Evolutionary conservation across 768 basidiomycete species (phyloP).

Genomic region (Pleurotus sapidus): DNA sequence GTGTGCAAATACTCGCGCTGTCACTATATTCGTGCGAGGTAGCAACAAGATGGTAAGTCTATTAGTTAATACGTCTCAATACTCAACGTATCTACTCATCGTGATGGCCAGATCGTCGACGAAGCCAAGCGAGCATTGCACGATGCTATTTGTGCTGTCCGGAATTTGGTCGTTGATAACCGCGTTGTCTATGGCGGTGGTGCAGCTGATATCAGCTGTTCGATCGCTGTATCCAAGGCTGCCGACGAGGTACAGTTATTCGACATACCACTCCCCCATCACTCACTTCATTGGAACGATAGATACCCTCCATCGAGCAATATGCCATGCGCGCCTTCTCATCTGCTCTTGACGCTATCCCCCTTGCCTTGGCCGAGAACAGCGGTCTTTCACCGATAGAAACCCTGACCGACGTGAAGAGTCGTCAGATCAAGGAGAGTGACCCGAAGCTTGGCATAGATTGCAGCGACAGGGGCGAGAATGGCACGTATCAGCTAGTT

Average conservation of each 20-base stretch:
- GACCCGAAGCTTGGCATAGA: conserved; percentile 91
- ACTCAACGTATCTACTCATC: neutral
- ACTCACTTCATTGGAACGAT: neutral
- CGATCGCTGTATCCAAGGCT: conserved; percentile 89
- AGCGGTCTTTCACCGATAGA: conserved; percentile 95
- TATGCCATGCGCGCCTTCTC: conserved; percentile 99
- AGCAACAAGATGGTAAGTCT: conserved; percentile 93
- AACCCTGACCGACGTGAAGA: conserved; percentile 94
- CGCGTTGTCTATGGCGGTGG: conserved; percentile 98
- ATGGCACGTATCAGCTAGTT: conserved; percentile 52
- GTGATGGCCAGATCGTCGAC: conserved; percentile 79
- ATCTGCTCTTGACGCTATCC: conserved; percentile 91
- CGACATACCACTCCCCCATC: too few species aligned
- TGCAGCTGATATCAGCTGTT: conserved; percentile 94
- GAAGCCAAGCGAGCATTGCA: conserved; percentile 98
- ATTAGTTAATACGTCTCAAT: neutral
- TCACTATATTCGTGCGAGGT: conserved; percentile 96
- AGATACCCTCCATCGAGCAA: conserved; percentile 98
- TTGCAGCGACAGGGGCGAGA: conserved; percentile 81
- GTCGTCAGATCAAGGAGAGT: conserved; percentile 83
- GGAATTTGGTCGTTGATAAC: conserved; percentile 93
- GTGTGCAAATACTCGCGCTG: conserved; percentile 94
- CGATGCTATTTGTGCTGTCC: conserved; percentile 95
- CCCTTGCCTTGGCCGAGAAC: conserved; percentile 96
- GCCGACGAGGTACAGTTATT: conserved; percentile 78